A percentile compares a stretch with the other conserved stretches of the same genome.
These are phyloP conservation scores for Neurospora crassa DNA, from an alignment of 2,329 filamentous ascomycete species.

Conservation along the genomic window DNA sequence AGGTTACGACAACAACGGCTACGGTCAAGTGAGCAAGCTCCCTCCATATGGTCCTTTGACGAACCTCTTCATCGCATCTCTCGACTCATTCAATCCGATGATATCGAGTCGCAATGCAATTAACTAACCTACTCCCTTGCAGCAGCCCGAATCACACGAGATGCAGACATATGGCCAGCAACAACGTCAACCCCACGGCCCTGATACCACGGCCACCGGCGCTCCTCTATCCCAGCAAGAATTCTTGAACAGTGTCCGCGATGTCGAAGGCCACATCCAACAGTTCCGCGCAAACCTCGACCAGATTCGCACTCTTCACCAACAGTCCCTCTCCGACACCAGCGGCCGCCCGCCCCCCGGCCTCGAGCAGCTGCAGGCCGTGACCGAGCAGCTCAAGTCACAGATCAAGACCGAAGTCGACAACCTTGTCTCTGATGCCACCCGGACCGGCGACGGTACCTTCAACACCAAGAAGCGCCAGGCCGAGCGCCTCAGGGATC, in stretches of 20 bases:
- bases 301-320: slow-evolving; percentile 59
- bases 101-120: background rate
- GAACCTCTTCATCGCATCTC: background rate
- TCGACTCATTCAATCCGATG: background rate
- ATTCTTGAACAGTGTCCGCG: slow-evolving; percentile 58
- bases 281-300: slow-evolving; percentile 57
- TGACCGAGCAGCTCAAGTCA: slow-evolving; percentile 57
- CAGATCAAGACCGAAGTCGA: slow-evolving; percentile 73
- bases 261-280: slow-evolving; percentile 58
- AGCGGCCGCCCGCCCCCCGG: slow-evolving; percentile 46
- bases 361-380: slow-evolving; percentile 57
- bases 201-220: background rate
- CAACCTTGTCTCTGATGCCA: slow-evolving; percentile 60
- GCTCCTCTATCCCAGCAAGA: slow-evolving; percentile 48
- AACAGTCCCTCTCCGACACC: slow-evolving; percentile 58
- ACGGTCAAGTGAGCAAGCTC: slow-evolving; percentile 32
- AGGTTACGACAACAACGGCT: slow-evolving; percentile 22
- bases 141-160: slow-evolving; percentile 37
- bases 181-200: slow-evolving; percentile 1
- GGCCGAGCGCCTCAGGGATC: slow-evolving; percentile 57
- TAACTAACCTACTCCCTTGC: slow-evolving; percentile 12
- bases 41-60: background rate
- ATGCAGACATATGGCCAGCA: slow-evolving; percentile 40
- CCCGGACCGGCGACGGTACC: slow-evolving; percentile 49
- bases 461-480: slow-evolving; percentile 62